Evolutionary conservation across 2,329 filamentous ascomycete species (phyloP).

Genomic region (Lecanicillium sp.): DNA sequence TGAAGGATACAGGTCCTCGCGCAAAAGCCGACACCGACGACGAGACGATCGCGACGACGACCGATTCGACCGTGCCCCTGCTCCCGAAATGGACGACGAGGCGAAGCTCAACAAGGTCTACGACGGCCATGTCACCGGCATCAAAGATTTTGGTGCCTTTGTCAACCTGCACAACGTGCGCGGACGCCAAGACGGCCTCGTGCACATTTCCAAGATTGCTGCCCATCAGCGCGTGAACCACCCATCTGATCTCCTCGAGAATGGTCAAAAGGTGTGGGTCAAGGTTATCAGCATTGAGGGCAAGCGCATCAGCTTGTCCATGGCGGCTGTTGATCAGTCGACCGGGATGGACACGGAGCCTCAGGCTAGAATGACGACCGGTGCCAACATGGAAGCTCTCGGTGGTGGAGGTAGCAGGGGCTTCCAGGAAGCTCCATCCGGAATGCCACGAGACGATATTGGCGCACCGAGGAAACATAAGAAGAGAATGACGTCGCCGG

Average conservation of each 20-base stretch:
- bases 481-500: slow-evolving; percentile 93
- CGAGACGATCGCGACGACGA: slow-evolving; percentile 45
- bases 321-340: slow-evolving; percentile 94
- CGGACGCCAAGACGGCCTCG: slow-evolving; percentile 86
- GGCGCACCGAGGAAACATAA: slow-evolving; percentile 54
- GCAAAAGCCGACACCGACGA: slow-evolving; percentile 31
- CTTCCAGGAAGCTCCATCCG: slow-evolving; percentile 39
- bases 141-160: slow-evolving; percentile 95
- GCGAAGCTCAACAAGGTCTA: slow-evolving; percentile 85
- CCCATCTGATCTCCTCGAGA: slow-evolving; percentile 77
- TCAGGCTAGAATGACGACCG: slow-evolving; percentile 71
- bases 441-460: slow-evolving; percentile 33
- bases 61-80: slow-evolving; percentile 58
- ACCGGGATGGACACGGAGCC: slow-evolving; percentile 80
- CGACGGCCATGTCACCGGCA: slow-evolving; percentile 78
- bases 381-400: slow-evolving; percentile 81
- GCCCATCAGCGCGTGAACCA: slow-evolving; percentile 84
- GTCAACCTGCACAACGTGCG: slow-evolving; percentile 83
- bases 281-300: slow-evolving; percentile 87
- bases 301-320: slow-evolving; percentile 76
- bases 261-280: slow-evolving; percentile 81
- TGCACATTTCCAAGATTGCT: slow-evolving; percentile 85
- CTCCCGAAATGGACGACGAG: slow-evolving; percentile 71
- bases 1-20: slow-evolving; percentile 26
- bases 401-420: slow-evolving; percentile 58